Conservation (phyloP, 2,329 filamentous ascomycete species). For the Phoma herbarum region DNA sequence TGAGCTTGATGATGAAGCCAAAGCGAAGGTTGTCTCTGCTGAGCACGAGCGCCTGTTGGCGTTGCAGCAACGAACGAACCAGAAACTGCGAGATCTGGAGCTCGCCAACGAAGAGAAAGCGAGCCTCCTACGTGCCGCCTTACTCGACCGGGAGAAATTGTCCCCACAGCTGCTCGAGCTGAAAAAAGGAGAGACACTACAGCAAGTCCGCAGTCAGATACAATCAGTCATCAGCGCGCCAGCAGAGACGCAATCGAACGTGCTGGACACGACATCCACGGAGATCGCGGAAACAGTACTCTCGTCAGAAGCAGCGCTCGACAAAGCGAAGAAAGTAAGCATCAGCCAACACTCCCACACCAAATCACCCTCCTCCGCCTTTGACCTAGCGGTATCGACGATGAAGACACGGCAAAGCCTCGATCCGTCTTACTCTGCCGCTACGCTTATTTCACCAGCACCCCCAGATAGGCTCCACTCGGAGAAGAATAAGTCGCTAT, state of each 20-base stretch:
- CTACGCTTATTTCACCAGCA: conserved; percentile 34
- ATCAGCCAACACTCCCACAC: conserved; percentile 36
- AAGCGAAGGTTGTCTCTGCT: conserved; percentile 42
- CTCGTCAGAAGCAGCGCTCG: conserved; percentile 46
- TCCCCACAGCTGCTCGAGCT: conserved; percentile 45
- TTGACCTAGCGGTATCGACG: conserved; percentile 33
- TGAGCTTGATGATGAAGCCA: conserved; percentile 42
- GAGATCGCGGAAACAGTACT: conserved; percentile 49
- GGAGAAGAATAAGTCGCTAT: conserved; percentile 29
- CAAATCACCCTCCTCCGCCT: conserved; percentile 31
- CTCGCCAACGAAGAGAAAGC: conserved; percentile 48
- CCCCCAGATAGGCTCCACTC: conserved; percentile 19
- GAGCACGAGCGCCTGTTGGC: conserved; percentile 49
- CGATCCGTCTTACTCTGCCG: conserved; percentile 32
- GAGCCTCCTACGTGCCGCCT: conserved; percentile 44
- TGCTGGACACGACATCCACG: conserved; percentile 42
- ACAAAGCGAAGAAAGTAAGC: conserved; percentile 52
- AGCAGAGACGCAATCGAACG: conserved; percentile 42
- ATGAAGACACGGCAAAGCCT: conserved; percentile 31
- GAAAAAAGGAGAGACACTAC: conserved; percentile 44
- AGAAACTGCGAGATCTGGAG: conserved; percentile 47
- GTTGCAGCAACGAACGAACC: conserved; percentile 47
- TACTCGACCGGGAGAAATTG: conserved; percentile 46
- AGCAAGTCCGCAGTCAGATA: conserved; percentile 46
- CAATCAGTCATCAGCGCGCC: conserved; percentile 43